These are phyloP conservation scores for Cladosporium sp. DNA, from an alignment of 2,329 filamentous ascomycete species.

Conservation along the genomic window DNA sequence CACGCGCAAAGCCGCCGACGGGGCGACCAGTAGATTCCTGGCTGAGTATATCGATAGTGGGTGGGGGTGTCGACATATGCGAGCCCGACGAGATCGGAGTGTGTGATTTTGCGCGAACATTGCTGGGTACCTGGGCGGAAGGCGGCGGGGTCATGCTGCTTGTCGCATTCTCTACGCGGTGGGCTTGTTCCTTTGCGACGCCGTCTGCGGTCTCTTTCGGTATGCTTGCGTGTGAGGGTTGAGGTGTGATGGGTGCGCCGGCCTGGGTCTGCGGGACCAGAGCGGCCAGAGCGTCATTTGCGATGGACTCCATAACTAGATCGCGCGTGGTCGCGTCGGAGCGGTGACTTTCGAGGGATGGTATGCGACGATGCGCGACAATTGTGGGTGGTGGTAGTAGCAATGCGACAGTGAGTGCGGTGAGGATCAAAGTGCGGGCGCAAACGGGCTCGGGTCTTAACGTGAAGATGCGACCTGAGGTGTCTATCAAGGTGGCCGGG, in stretches of 20 bases:
- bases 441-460: background rate
- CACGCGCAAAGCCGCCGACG: conserved; percentile 24
- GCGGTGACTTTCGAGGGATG: background rate
- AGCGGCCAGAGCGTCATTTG: conserved; percentile 11
- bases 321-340: conserved; percentile 11
- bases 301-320: conserved; percentile 1
- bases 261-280: conserved; percentile 25
- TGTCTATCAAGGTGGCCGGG: conserved; percentile 5
- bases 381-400: background rate
- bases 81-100: conserved; percentile 53
- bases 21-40: conserved; percentile 24
- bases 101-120: conserved; percentile 40
- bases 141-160: conserved; percentile 60
- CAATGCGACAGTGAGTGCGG: background rate
- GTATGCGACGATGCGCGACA: conserved; percentile 21
- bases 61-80: conserved; percentile 53
- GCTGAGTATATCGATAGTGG: conserved; percentile 37
- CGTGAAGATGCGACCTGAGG: background rate
- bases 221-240: conserved; percentile 38
- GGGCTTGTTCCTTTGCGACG: conserved; percentile 25
- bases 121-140: conserved; percentile 57
- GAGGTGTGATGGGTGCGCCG: conserved; percentile 30
- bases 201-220: conserved; percentile 46
- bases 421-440: background rate
- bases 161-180: conserved; percentile 36